Percentiles rank a stretch among this genome's conserved stretches.
These are phyloP conservation scores for Epichloe coenophiala DNA, from an alignment of 2,329 filamentous ascomycete species.

Conservation along the genomic window DNA sequence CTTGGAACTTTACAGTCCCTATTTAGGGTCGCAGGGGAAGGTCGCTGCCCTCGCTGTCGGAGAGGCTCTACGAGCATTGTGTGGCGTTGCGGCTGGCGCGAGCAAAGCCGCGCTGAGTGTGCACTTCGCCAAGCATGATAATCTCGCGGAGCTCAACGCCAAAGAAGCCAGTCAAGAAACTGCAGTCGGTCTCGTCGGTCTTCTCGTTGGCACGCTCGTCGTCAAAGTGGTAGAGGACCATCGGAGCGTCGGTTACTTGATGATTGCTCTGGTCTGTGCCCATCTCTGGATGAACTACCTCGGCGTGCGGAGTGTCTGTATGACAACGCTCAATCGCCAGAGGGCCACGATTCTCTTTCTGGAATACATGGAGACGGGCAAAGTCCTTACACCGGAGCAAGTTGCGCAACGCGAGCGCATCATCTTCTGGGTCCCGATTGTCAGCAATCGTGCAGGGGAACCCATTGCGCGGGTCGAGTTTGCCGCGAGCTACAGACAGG, in stretches of 20 bases:
- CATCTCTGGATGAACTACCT: conserved; percentile 79
- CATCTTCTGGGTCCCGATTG: conserved; percentile 30
- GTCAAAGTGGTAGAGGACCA: conserved; percentile 63
- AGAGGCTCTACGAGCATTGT: conserved; percentile 47
- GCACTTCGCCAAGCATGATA: conserved; percentile 79
- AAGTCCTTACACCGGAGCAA: conserved; percentile 48
- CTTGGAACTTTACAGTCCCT: conserved; percentile 70
- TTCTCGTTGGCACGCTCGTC: conserved; percentile 71
- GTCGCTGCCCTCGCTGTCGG: conserved; percentile 35
- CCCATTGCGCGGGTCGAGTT: conserved; percentile 25
- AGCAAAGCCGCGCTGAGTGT: conserved; percentile 83
- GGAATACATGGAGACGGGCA: conserved; percentile 34
- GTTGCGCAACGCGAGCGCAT: conserved; percentile 53
- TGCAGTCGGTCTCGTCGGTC: conserved; percentile 74
- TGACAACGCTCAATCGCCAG: conserved; percentile 76
- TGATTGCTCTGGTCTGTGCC: conserved; percentile 57
- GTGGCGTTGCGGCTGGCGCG: conserved; percentile 80
- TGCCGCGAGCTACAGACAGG: conserved; percentile 27
- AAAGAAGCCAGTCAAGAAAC: conserved; percentile 95
- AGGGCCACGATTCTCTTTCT: conserved; percentile 67
- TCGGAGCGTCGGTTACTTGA: conserved; percentile 56
- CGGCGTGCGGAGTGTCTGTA: conserved; percentile 71
- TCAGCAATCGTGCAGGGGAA: conserved; percentile 16
- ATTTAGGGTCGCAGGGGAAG: conserved; percentile 43
- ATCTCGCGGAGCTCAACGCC: conserved; percentile 85